Evolutionary conservation across 1,284 basidiomycete genomes (phyloP), one percentile per base, ranked within the genome.

Genomic region (Calocybe gambosa): DNA sequence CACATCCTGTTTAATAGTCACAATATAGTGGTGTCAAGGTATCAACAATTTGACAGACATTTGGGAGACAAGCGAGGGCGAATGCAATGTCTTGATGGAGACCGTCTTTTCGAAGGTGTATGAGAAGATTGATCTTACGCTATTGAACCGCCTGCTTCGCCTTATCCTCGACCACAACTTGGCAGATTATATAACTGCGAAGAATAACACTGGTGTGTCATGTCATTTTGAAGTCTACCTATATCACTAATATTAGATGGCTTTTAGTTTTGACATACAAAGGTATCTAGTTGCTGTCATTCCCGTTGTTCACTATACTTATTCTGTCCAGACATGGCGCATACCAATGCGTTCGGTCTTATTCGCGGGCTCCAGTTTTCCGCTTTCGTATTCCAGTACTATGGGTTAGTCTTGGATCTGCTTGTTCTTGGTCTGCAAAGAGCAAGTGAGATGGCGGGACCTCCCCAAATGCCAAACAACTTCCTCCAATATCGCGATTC

Each of bases 51-150:
- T 93, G 62, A 92, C 88, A 2, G 93, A 97, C 54, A 82, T 98
- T 26, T 98, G 94, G 93, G 93, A 97, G 69, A 97, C 93, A 1
- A 82, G 82, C 53, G 93, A 98, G 59, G 93, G 94, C 56, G 93
- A 96, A 69, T 95, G 92, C 65, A 89, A 92, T 58, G 94, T 97
- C 31, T 78, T 98, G 73, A 95, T 98, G 90, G 93, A 97, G 74
- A 98, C 94, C 0, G 90, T 94, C 1, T 72, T 95, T 21, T 93
- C 89, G 23, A 91, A 95, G 67, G 93, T 95, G 19, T 97, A 96
- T 65, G 94, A 97, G 75, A 97, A 98, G 79, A 88, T 98, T 55
- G 94, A 98, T 64, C 65, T 97, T 55, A 98, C 94, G 0, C 72
- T 97, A 26, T 78, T 98, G 54, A 95, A 96, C 66, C 88, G 93